Conservation (phyloP, 768 basidiomycete species). For the Pisolithus microcarpus region DNA sequence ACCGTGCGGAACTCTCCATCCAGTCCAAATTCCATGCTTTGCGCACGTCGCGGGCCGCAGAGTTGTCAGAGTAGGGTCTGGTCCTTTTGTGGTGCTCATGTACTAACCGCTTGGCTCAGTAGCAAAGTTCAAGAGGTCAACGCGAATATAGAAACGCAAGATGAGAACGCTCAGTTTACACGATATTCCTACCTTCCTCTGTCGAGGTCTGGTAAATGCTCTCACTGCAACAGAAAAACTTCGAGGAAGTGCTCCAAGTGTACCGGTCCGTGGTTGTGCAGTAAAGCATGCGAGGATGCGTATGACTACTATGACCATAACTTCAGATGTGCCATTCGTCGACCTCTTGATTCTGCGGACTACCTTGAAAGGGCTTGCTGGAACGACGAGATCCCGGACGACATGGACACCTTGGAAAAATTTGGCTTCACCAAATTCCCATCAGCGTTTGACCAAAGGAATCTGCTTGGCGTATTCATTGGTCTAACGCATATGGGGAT, state of each 20-base stretch:
- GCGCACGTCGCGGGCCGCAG: background rate
- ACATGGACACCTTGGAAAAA: conserved; percentile 25
- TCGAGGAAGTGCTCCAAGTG: background rate
- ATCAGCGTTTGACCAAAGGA: conserved; percentile 4
- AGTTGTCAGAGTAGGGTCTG: background rate
- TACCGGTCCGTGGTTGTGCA: background rate
- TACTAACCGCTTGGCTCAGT: too few relatives aligned
- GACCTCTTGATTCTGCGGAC: background rate
- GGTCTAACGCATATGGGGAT: conserved; percentile 19
- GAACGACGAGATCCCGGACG: conserved; percentile 15
- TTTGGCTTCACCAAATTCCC: conserved; percentile 27
- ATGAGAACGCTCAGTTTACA: background rate
- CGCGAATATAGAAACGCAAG: background rate
- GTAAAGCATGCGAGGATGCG: background rate
- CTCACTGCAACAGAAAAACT: background rate
- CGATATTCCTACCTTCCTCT: background rate
- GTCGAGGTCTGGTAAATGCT: background rate
- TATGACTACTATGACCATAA: background rate
- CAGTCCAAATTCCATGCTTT: background rate
- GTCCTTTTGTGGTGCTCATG: too few relatives aligned
- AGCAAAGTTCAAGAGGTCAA: too few relatives aligned
- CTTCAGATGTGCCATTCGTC: background rate
- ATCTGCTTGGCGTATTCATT: conserved; percentile 27
- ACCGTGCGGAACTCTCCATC: background rate
- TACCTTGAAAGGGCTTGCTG: background rate